These are phyloP conservation scores for Eimeria mitis DNA, from an alignment of 169 alveolate species.

Conservation along the genomic window DNA sequence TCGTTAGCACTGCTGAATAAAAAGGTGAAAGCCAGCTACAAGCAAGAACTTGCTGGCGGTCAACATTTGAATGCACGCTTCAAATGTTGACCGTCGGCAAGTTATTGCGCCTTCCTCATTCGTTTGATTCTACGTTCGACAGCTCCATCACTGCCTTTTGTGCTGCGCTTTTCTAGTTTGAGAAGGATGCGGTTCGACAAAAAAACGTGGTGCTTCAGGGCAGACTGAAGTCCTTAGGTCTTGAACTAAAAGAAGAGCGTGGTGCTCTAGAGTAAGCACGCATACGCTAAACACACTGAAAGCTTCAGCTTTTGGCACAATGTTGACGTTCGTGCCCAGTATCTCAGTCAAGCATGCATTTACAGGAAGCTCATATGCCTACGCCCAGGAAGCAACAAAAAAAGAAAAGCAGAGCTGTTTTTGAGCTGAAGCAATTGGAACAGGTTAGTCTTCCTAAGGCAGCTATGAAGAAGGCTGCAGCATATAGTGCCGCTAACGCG, in stretches of 20 bases:
- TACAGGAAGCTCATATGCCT: not conserved
- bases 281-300: not conserved
- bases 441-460: constrained; percentile 27
- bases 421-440: constrained; percentile 65
- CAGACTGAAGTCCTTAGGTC: constrained; percentile 32
- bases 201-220: constrained; percentile 71
- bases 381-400: constrained; percentile 68
- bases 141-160: not conserved
- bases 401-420: constrained; percentile 8
- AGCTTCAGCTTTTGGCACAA: not conserved
- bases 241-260: constrained; percentile 71
- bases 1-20: too few relatives aligned
- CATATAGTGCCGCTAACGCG: not conserved
- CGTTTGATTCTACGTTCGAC: not conserved
- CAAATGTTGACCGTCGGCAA: not conserved
- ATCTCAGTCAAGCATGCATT: not conserved
- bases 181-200: constrained; percentile 76
- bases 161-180: constrained; percentile 32
- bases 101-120: not conserved
- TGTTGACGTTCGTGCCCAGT: not conserved
- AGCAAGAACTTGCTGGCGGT: too few relatives aligned
- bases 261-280: constrained; percentile 68
- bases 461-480: too few relatives aligned
- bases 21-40: too few relatives aligned
- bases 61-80: too few relatives aligned